Evolutionary conservation across 768 basidiomycete species (phyloP), one percentile per base, ranked within the genome.

Genomic region (Panellus pusillus): DNA sequence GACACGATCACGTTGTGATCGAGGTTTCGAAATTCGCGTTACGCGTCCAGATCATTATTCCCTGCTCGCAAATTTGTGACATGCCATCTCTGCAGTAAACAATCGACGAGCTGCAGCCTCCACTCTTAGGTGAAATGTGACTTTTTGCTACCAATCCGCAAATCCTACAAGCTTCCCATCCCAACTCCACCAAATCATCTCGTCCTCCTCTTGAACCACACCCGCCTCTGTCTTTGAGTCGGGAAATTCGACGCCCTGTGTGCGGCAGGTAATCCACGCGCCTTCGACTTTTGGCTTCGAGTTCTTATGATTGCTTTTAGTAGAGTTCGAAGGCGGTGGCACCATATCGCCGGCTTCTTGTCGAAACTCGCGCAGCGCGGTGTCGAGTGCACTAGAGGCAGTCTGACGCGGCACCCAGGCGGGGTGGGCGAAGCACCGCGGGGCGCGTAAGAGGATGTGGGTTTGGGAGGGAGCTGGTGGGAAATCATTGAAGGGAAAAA

Each of bases 141-240:
- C 32, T 6, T 24, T 24, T 6, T 7, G 36, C 67, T 64, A 80
- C 79, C 79, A 81, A 32, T 80, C 79, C 20, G 72, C 67, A 57
- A 82, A 78, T 2, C 81, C 81, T 12, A 72, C 70, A 47, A 83
- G 63, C 57, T 77, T 79, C 1, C 80, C 80, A 64, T 83, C 78
- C 81, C 81, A 83, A 49, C 72, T 79, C 81, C 81, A 83, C 81
- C 81, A 83, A 41, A 83, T 81, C 79, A 81, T 76, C 52, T 83
- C 80, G 38, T 72, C 67, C 41, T 65, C 66, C 31, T 68, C 66
- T 1, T 56, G 24, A 24, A 24, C 24, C 24, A 24, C 51, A 13
- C 36, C 52, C 52, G 12, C 28, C 49, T 6, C 52, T 57, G 24
- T 24, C 24, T 24, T 6, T 6, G 24, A 24, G 20, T 62, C 63